Percentiles rank a stretch among this genome's conserved stretches.
Conservation (phyloP, 2,329 filamentous ascomycete species). For the Fusarium continuum region DNA sequence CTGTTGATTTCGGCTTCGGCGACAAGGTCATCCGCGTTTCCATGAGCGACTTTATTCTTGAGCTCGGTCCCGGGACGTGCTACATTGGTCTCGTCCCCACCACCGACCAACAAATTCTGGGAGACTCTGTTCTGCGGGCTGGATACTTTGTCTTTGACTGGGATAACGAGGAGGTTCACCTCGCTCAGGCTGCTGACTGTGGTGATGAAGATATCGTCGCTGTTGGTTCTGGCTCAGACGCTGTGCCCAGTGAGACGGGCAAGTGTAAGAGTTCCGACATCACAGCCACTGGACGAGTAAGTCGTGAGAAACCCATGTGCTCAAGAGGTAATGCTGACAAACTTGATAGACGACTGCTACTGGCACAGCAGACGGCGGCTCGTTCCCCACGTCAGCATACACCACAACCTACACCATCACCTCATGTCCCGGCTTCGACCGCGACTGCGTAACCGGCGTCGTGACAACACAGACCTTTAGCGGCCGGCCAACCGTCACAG, state of each 20-base stretch:
- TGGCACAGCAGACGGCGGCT: background rate
- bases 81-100: constrained; percentile 54
- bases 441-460: constrained; percentile 38
- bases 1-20: constrained; percentile 60
- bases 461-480: constrained; percentile 42
- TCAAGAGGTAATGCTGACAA: background rate
- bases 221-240: constrained; percentile 46
- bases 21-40: constrained; percentile 54
- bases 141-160: constrained; percentile 59
- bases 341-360: constrained; percentile 8
- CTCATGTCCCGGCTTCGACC: constrained; percentile 38
- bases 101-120: constrained; percentile 55
- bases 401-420: constrained; percentile 45
- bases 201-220: constrained; percentile 51
- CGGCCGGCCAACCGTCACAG: constrained; percentile 28
- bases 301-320: background rate
- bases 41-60: constrained; percentile 60
- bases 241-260: constrained; percentile 49
- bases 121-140: constrained; percentile 54
- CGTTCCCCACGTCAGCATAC: constrained; percentile 30
- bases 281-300: constrained; percentile 9
- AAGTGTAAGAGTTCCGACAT: constrained; percentile 49
- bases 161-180: constrained; percentile 54
- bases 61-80: constrained; percentile 52
- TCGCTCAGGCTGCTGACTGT: constrained; percentile 54